A percentile compares a stretch with the other conserved stretches of the same genome.
Conservation (phyloP, 106 monocot genomes). For the Gastrodia elata region DNA sequence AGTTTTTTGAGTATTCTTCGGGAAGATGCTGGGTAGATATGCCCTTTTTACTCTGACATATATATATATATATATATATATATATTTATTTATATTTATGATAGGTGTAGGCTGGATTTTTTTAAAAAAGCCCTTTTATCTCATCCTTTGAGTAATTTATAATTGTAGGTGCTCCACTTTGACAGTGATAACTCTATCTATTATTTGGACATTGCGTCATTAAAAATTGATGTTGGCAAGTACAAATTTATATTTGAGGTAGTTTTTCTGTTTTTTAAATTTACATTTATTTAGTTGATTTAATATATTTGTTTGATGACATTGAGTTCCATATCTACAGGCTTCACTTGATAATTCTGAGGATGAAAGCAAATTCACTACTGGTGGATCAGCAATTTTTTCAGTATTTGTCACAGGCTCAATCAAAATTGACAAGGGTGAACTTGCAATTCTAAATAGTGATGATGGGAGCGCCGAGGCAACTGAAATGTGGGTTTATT, state of each 20-base stretch:
- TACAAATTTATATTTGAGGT: constrained; percentile 81
- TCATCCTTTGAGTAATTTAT: not conserved
- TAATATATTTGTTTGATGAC: constrained; percentile 5
- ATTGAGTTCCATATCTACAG: constrained; percentile 25
- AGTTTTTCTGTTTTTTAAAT: constrained; percentile 10
- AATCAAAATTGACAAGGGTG: constrained; percentile 71
- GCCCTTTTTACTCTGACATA: too few relatives aligned
- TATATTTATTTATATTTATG: too few relatives aligned
- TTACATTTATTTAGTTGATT: not conserved
- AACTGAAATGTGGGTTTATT: constrained; percentile 47
- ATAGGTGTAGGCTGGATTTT: too few relatives aligned
- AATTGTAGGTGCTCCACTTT: constrained; percentile 66
- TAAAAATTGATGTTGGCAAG: constrained; percentile 82
- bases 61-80: too few relatives aligned
- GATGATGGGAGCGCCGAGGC: constrained; percentile 47
- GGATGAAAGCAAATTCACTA: constrained; percentile 37
- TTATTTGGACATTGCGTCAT: constrained; percentile 58
- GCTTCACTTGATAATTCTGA: constrained; percentile 63
- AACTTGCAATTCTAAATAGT: constrained; percentile 65
- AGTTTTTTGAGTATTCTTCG: too few relatives aligned
- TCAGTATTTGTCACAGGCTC: constrained; percentile 50
- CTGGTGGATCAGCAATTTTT: constrained; percentile 32
- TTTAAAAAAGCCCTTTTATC: too few relatives aligned
- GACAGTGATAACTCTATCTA: constrained; percentile 55
- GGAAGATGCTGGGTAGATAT: too few relatives aligned